Evolutionary conservation across 768 basidiomycete species (phyloP), one percentile per base, ranked within the genome.

Genomic region (Infundibulicybe gibba): DNA sequence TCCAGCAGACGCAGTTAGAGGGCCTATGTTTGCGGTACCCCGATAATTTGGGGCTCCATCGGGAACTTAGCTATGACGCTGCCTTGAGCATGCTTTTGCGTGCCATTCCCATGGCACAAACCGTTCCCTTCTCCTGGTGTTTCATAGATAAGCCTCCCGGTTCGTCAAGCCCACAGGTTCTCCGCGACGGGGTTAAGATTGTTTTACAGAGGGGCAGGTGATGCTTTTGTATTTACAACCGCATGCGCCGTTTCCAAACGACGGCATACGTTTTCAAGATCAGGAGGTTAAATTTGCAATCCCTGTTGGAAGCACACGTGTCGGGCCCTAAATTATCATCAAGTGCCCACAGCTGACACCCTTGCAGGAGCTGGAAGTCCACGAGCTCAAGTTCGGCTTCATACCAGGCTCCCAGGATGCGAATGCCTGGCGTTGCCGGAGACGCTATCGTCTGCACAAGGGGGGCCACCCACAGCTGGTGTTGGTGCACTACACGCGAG

Each of bases 71-170:
- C 1, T 69, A 79, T 39, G 86, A 87, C 13, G 59, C 57, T 19
- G 87, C 86, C 2, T 70, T 76, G 13, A 70, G 64, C 39, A 78
- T 88, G 72, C 75, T 91, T 12, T 38, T 75, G 2, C 77, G 83
- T 42, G 86, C 80, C n/a, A 66, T 75, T 9, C 64, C 70, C 13
- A 64, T 83, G 45, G 77, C 88, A 3, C 70, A 72, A 38, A 77
- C 62, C 13, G 64, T 77, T 15, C 86, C 89, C 2, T 91, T 87
- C 57, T 55, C 68, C 5, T 90, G 87, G 83, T 69, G 77, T 2
- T 91, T 80, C 55, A 77, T 92, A 32, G 90, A 92, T 73, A 86
- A 85, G 53, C 88, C 89, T 30, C 54, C 66, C 55, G 89, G 89
- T 87, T 45, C 45, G 79, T 64, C 39, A 31, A 44, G 6, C 43